Percentiles rank a stretch among this genome's conserved stretches.
Conservation (phyloP, 345 rosid genomes). For the Eutrema yunnanense region DNA sequence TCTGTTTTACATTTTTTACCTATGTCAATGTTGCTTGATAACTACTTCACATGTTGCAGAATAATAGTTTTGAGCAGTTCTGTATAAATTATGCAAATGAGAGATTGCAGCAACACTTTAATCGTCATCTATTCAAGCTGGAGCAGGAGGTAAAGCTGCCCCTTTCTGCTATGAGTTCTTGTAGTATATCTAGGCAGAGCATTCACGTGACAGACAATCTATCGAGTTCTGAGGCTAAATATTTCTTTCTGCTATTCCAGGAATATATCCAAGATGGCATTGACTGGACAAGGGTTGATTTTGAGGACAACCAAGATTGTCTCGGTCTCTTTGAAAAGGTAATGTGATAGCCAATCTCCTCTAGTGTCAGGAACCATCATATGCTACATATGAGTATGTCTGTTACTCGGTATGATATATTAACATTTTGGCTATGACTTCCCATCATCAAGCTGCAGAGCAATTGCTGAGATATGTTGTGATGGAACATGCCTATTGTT, state of each 20-base stretch:
- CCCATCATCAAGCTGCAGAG: conserved; percentile 10
- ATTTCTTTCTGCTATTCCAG: conserved; percentile 35
- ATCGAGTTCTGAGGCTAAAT: not conserved
- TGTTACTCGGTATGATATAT: not conserved
- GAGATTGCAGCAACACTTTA: conserved; percentile 97
- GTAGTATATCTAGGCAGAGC: not conserved
- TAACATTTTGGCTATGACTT: not conserved
- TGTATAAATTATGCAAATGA: conserved; percentile 99
- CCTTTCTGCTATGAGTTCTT: conserved; percentile 16
- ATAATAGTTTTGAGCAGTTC: conserved; percentile 96
- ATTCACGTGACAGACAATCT: not conserved
- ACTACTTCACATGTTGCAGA: conserved; percentile 47
- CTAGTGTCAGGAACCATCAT: not conserved
- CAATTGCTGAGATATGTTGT: not conserved
- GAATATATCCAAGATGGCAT: conserved; percentile 95
- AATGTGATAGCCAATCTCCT: not conserved
- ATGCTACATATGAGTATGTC: not conserved
- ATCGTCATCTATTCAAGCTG: conserved; percentile 93
- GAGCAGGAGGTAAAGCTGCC: conserved; percentile 77
- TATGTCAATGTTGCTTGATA: conserved; percentile 8
- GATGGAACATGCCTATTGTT: not conserved
- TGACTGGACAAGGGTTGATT: conserved; percentile 95
- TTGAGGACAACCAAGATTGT: conserved; percentile 95
- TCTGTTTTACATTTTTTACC: not conserved
- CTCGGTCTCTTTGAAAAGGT: conserved; percentile 98